Evolutionary conservation across 129 eudicot genomes (phyloP).

Genomic region (Flaveria ramosissima): DNA sequence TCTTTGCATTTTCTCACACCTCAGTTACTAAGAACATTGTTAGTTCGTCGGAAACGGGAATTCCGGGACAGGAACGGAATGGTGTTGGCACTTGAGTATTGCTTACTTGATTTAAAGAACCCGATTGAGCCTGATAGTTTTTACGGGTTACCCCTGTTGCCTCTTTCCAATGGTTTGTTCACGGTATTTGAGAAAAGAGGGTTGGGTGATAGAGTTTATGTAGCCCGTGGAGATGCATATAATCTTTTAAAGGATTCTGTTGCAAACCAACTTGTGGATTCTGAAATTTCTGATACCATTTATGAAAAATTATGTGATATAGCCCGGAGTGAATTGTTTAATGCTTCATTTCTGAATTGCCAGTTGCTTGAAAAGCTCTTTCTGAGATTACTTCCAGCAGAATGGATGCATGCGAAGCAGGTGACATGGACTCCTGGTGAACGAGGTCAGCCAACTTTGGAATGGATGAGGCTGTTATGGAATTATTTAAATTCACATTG

Average conservation of each 20-base stretch:
- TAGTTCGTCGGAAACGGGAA: slow-evolving; percentile 76
- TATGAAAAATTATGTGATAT: slow-evolving; percentile 68
- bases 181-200: slow-evolving; percentile 69
- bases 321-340: slow-evolving; percentile 70
- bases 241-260: slow-evolving; percentile 79
- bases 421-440: slow-evolving; percentile 84
- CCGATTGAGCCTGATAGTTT: slow-evolving; percentile 59
- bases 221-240: slow-evolving; percentile 76
- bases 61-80: slow-evolving; percentile 69
- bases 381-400: slow-evolving; percentile 72
- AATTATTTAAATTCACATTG: slow-evolving; percentile 65
- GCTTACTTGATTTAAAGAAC: slow-evolving; percentile 67
- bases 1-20: slow-evolving; percentile 85
- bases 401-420: slow-evolving; percentile 83
- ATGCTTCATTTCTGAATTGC: slow-evolving; percentile 67
- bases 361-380: slow-evolving; percentile 80
- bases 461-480: slow-evolving; percentile 91
- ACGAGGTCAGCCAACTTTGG: slow-evolving; percentile 83
- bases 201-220: slow-evolving; percentile 61
- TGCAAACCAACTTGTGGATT: slow-evolving; percentile 76
- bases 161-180: slow-evolving; percentile 81
- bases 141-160: slow-evolving; percentile 77
- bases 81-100: slow-evolving; percentile 85
- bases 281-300: slow-evolving; percentile 56
- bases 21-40: slow-evolving; percentile 73